Evolutionary conservation across 225 moss, liverwort and hornwort genomes (phyloP), one percentile per base, ranked within the genome.

Genomic region (Pseudisothecium myosuroides): DNA sequence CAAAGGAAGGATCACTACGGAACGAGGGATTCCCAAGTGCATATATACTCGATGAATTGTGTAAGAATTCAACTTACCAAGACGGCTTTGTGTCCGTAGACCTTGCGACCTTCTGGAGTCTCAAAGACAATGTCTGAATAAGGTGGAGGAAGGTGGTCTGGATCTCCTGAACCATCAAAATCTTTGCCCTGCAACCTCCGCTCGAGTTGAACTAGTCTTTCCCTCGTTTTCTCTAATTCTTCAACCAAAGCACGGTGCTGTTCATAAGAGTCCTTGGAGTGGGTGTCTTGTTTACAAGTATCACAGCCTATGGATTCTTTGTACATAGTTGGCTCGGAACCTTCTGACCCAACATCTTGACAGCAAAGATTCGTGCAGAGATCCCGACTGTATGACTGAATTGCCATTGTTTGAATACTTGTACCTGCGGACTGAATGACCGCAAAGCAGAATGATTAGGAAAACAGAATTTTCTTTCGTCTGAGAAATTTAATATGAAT

Each of bases 31-130:
- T 84, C 78, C 47, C 61, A 63, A 81, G 28, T 34, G 68, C 60
- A 87, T n/a, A 34, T 24, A 80, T 31, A 83, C 41, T 88, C 59
- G 8, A 88, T 89, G 76, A 76, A 61, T 74, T 77, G 37, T 32
- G 75, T 50, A 74, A 80, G 68, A 76, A 50, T 28, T 83, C 29
- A 78, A 90, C 90, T 93, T 61, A 95, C 95, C 93, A 95, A 89
- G 84, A 95, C 95, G 68, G 93, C 95, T 88, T 89, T 95, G 77
- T 95, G 95, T 73, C 92, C 95, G 56, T 95, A 95, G 68, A 95
- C 93, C 91, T 93, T 95, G 86, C 95, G 93, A 83, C 92, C 93
- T 71, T 95, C 91, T 50, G 90, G 88, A 52, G 95, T 90, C 91
- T 92, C 93, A 85, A 95, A 95, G 83, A 88, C 88, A 88, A 93